Conservation (phyloP, 306 rosid species). For the Herpetospermum pedunculosum region DNA sequence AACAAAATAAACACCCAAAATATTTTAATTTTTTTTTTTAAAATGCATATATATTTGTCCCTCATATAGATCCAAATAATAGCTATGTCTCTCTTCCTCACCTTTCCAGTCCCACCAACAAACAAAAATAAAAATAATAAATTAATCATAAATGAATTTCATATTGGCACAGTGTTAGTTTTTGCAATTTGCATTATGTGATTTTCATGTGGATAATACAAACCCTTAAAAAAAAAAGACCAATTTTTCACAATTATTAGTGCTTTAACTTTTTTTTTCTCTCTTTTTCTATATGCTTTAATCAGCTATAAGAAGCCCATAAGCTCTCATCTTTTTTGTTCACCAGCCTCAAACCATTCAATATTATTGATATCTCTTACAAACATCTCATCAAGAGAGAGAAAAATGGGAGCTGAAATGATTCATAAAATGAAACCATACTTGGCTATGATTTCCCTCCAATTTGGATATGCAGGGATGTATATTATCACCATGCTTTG, state of each 20-base stretch:
- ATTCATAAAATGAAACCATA: constrained; percentile 51
- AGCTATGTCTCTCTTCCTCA: not conserved
- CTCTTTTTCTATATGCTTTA: not conserved
- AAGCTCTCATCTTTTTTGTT: not conserved
- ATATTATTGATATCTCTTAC: not conserved
- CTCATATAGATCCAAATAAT: not conserved
- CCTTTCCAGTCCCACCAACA: not conserved
- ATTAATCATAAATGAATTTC: not conserved
- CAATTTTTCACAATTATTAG: not conserved
- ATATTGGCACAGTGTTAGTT: not conserved
- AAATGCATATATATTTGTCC: not conserved
- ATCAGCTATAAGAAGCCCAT: not conserved
- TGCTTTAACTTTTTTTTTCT: not conserved
- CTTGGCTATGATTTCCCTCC: constrained; percentile 76
- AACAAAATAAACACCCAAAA: not conserved
- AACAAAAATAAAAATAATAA: not conserved
- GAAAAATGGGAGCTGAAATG: constrained; percentile 32
- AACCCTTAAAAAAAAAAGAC: not conserved
- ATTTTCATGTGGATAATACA: not conserved
- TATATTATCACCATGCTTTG: constrained; percentile 78
- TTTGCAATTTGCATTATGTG: not conserved
- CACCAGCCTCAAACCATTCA: not conserved
- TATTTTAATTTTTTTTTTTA: too few relatives aligned
- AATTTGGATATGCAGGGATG: constrained; percentile 92
- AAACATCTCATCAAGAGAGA: not conserved